Evolutionary conservation across 768 basidiomycete genomes (phyloP).

Genomic region (Russula sp.): DNA sequence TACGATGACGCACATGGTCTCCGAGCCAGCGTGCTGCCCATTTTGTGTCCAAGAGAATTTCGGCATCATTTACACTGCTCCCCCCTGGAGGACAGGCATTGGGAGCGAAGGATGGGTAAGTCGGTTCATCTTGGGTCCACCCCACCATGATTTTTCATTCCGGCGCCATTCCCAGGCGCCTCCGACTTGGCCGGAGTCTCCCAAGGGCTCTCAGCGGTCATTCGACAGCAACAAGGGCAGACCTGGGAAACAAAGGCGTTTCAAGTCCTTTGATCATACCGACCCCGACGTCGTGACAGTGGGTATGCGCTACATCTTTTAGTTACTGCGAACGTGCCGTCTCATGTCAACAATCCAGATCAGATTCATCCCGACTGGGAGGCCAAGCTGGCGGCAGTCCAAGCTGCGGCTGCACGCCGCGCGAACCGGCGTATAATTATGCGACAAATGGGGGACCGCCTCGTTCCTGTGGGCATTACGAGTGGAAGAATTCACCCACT

Average conservation of each 20-base stretch:
- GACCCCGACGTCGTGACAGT: slow-evolving; percentile 88
- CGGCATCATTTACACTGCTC: slow-evolving; percentile 82
- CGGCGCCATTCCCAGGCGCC: slow-evolving; percentile 13
- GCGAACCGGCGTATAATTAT: slow-evolving; percentile 96
- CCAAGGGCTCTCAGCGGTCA: slow-evolving; percentile 42
- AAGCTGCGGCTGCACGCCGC: slow-evolving; percentile 91
- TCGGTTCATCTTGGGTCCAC: slow-evolving; percentile 21
- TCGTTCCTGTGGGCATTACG: slow-evolving; percentile 95
- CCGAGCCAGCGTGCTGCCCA: slow-evolving; percentile 95
- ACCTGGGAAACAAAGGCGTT: slow-evolving; percentile 50
- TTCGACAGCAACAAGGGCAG: slow-evolving; percentile 19
- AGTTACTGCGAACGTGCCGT: slow-evolving; percentile 8
- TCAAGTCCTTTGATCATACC: slow-evolving; percentile 84
- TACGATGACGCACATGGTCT: slow-evolving; percentile 89
- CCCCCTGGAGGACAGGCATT: slow-evolving; percentile 74
- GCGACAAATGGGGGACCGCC: slow-evolving; percentile 95
- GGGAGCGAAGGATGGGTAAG: slow-evolving; percentile 67
- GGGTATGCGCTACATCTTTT: slow-evolving; percentile 43
- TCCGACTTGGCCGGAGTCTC: slow-evolving; percentile 50
- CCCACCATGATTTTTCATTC: slow-evolving; percentile 15
- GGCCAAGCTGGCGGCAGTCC: slow-evolving; percentile 86
- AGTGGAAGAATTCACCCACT: slow-evolving; percentile 77
- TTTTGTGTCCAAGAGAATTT: slow-evolving; percentile 98
- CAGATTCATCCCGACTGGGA: slow-evolving; percentile 99
- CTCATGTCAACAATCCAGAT: slow-evolving; percentile 44